Conservation (phyloP, 345 rosid species). For the Mercurialis annua region DNA sequence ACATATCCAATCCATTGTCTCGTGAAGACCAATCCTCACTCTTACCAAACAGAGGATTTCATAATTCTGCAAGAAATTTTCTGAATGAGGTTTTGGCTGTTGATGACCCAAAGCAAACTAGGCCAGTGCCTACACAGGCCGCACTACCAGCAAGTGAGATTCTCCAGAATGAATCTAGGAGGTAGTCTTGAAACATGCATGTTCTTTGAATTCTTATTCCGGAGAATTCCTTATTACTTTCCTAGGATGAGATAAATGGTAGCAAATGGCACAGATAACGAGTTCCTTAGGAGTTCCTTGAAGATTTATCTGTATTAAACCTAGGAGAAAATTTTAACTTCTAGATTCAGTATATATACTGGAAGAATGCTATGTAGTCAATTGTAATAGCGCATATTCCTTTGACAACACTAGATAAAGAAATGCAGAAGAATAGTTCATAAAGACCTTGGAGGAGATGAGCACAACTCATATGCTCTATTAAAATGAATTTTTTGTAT, state of each 20-base stretch:
- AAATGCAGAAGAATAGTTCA: not conserved
- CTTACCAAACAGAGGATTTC: slow-evolving; percentile 27
- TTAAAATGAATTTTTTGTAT: not conserved
- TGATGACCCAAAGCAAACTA: slow-evolving; percentile 42
- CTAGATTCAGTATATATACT: not conserved
- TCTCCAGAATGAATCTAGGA: slow-evolving; percentile 39
- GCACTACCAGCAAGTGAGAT: slow-evolving; percentile 28
- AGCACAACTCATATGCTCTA: not conserved
- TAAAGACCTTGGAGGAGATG: not conserved
- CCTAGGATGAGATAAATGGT: not conserved
- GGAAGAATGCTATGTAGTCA: not conserved
- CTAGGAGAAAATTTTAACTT: not conserved
- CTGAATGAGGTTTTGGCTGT: slow-evolving; percentile 30
- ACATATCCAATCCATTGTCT: slow-evolving; percentile 24
- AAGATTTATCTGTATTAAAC: not conserved
- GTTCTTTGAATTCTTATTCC: not conserved
- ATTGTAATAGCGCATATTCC: not conserved
- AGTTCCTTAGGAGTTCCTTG: slow-evolving; percentile 1
- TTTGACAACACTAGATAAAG: not conserved
- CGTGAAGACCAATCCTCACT: slow-evolving; percentile 35
- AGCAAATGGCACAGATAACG: not conserved
- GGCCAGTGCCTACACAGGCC: slow-evolving; percentile 36
- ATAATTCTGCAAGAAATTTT: slow-evolving; percentile 28
- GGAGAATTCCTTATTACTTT: not conserved
- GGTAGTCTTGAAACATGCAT: slow-evolving; percentile 32